Base-by-base conservation (phyloP, 805 yeast genomes). In the Scheffersomyces amazonensis region DNA sequence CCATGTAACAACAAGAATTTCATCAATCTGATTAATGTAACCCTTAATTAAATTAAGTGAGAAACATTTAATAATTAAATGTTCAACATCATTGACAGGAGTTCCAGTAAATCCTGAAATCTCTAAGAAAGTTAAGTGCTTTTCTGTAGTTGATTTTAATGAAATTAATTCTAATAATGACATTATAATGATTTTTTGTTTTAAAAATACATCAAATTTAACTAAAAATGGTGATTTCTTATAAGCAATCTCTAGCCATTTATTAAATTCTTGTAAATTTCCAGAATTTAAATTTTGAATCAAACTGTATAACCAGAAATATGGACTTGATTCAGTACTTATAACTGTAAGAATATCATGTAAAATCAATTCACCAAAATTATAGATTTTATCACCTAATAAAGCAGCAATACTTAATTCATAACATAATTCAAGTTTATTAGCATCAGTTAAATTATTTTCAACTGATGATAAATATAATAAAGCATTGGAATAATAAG, bases 101-200 rank as follows among this genome's bases (percentile, higher is more conserved):
- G 82, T 73, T 2, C 93, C 81, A 27, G 91, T 87, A 36, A 60
- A 64, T 11, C 69, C 62, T 27, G 91, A 78, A 36, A 93, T 85
- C 47, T 83, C 87, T 23, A 71, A 66, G 54, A 90, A 93, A 21
- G 81, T 67, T 41, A 93, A 72, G 22, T 78, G 75, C 64, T 95
- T 83, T 48, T 80, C 81, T 32, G 83, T 79, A 34, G 89, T 78
- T 23, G 93, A 84, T 45, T 81, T 77, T 44, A 69, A 69, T 54
- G 91, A 91, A 13, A 93, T 84, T 45, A 87, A 74, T 69, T 91
- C 98, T 48, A 88, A 81, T 46, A 93, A 74, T 19, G 96, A 80
- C 87, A 89, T 89, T 42, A 95, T 78, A 57, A 96, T 87, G 46
- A 93, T 84, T 63, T 93, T 93, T 62, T 89, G 96, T 58, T 83